phyloP scores from a whole-genome alignment of 2,329 filamentous ascomycete species.

The Cytospora leucostoma region DNA sequence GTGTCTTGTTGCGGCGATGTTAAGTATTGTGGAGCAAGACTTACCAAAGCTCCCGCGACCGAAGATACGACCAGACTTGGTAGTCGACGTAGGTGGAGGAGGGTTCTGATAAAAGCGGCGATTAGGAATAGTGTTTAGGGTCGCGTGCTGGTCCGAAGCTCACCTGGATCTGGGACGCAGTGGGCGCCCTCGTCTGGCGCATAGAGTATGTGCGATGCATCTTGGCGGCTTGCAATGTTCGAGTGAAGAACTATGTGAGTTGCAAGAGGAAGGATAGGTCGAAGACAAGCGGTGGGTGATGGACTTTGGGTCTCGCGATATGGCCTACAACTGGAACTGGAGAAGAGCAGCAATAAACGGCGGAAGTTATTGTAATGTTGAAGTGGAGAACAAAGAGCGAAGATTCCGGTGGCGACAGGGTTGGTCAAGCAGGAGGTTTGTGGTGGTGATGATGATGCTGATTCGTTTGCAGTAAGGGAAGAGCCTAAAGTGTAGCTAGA shows the following conservation, averaged over 20 bases:
- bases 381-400: conserved; percentile 6
- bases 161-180: conserved; percentile 74
- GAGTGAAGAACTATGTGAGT: conserved; percentile 1
- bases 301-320: conserved; percentile 4
- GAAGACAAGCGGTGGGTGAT: conserved; percentile 9
- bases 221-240: conserved; percentile 32
- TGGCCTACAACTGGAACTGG: background rate
- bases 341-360: background rate
- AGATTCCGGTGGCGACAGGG: conserved; percentile 10
- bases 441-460: conserved; percentile 5
- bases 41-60: conserved; percentile 82
- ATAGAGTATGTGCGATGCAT: conserved; percentile 99
- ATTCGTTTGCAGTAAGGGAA: conserved; percentile 19
- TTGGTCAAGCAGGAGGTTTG: conserved; percentile 14
- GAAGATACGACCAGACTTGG: conserved; percentile 88
- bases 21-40: conserved; percentile 39
- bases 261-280: conserved; percentile 6
- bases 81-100: conserved; percentile 86
- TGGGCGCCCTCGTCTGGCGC: conserved; percentile 95
- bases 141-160: conserved; percentile 25
- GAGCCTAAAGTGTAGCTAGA: conserved; percentile 8
- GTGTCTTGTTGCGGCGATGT: background rate
- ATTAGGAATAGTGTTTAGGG: conserved; percentile 11
- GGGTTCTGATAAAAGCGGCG: conserved; percentile 66
- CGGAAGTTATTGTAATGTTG: background rate